Evolutionary conservation across 257 asterid species (phyloP), one percentile per base, ranked within the genome.

Genomic region (Thymus mandschuricus): DNA sequence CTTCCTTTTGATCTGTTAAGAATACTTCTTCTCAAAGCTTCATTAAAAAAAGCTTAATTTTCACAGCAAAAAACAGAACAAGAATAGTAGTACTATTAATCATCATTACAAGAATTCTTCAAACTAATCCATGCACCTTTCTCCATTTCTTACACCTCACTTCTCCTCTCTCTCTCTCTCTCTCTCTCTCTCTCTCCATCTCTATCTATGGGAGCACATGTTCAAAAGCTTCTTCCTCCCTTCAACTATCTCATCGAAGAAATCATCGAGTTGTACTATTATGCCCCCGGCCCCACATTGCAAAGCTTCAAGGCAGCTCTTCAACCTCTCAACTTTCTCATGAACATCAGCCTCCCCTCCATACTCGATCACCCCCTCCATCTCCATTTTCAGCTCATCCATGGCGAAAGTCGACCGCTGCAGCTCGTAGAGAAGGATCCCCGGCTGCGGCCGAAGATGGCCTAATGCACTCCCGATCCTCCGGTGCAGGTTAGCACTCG

Each of bases 201-300:
- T 52, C 81, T 83, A 91, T 79, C 88, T 86, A 71, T 81, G 82
- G 70, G 91, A 81, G 75, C 96, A 89, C 86, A 91, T 83, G 79
- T 89, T 89, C 70, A 87, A 82, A 62, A 91, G 87, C 86, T 77
- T 87, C 80, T 87, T 87, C 85, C 97, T 84, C 30, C 91, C 91
- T 46, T 89, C 95, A 71, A 91, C 97, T 59, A 91, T 89, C 68
- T 91, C 97, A 81, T 90, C 97, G 75, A 90, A 90, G 81, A 90
- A 86, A 64, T 90, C 97, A 83, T 90, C 97, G 70, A 90, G 83
- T 72, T 91, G 97, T 2, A 86, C 93, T 66, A 86, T 77, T 52
- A 91, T 74, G 21, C 84, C 77, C 77, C 89, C 96, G 28, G 82
- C 84, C 74, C 95, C 97, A 79, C 83, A 67, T 63, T 87, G 88